Evolutionary conservation across 169 alveolate genomes (phyloP).

Genomic region (Perkinsus marinus): DNA sequence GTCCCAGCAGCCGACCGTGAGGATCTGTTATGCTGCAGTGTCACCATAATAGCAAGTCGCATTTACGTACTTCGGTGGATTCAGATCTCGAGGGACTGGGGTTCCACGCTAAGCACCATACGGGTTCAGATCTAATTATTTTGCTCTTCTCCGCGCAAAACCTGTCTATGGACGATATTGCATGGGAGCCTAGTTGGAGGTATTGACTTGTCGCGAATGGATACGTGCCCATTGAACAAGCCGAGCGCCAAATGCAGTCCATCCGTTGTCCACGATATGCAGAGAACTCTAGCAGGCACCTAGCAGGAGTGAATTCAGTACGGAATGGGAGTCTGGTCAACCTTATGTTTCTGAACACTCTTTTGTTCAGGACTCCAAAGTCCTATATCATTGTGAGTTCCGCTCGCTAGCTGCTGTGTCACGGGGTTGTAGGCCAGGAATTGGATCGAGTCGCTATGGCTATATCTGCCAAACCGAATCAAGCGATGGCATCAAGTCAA

Average conservation of each 20-base stretch:
- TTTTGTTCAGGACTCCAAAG: constrained; percentile 55
- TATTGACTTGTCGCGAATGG: constrained; percentile 43
- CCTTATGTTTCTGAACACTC: constrained; percentile 23
- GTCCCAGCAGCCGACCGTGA: constrained; percentile 72
- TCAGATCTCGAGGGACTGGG: constrained; percentile 39
- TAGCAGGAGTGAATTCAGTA: not conserved
- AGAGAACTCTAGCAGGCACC: constrained; percentile 36
- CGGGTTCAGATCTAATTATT: constrained; percentile 39
- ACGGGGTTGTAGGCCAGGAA: constrained; percentile 60
- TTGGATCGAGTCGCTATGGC: constrained; percentile 44
- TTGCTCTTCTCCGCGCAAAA: constrained; percentile 2
- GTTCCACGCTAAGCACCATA: constrained; percentile 67
- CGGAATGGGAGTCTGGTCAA: constrained; percentile 14
- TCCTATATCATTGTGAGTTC: constrained; percentile 50
- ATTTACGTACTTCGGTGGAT: constrained; percentile 30
- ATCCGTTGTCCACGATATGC: constrained; percentile 63
- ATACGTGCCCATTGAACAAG: constrained; percentile 44
- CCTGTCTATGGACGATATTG: not conserved
- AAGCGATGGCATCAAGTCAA: too few species aligned
- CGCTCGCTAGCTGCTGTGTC: constrained; percentile 45
- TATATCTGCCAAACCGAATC: constrained; percentile 16
- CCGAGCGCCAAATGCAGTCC: constrained; percentile 61
- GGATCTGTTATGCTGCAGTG: not conserved
- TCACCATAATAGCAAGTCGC: not conserved
- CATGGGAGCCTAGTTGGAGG: constrained; percentile 23